Base-by-base conservation (phyloP, 208 protist genomes). In the Leishmania major region DNA sequence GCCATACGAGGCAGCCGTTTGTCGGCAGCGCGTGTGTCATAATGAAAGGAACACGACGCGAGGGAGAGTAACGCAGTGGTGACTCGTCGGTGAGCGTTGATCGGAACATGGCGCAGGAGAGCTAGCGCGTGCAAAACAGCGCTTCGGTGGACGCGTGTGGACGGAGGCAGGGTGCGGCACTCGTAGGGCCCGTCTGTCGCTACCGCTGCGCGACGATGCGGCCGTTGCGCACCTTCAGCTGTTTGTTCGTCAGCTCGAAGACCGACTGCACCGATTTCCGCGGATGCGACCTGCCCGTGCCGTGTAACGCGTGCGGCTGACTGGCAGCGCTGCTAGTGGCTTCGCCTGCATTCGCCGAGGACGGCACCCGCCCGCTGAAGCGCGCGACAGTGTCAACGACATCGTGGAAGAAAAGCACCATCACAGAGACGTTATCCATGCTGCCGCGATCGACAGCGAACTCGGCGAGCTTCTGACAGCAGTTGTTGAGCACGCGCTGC, bases 321-420 rank as follows among this genome's bases (percentile, higher is more conserved):
- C 49, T 17, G 60, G 69, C 66, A 64, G n/a, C 22, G 13, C 31
- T 59, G 51, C 77, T 69, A 51, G 57, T n/a, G 47, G 15, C 60
- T 1, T 75, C 77, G 2, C 62, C 51, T 37, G 13, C 55, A 5
- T 1, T 71, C 37, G 55, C 66, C 53, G 67, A 28, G n/a, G 59
- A 17, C 6, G 77, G 28, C 67, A 31, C 43, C 17, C 59, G 74
- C 22, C 77, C 83, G 55, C 74, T 84, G 84, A 96, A 93, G 28
- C 86, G 75, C 37, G 87, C 88, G 35, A 96, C 89, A 40, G 87
- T 84, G 57, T 96, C 89, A 6, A 92, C 90, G 22, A 96, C 90
- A 77, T 96, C 89, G 82, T 96, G 93, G 80, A 96, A 96, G 79
- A 95, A 95, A 22, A 96, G 74, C 19, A 96, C 75, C 83, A 92